These are phyloP conservation scores for Orbilia quercus DNA, from an alignment of 2,329 filamentous ascomycete species.

Conservation along the genomic window DNA sequence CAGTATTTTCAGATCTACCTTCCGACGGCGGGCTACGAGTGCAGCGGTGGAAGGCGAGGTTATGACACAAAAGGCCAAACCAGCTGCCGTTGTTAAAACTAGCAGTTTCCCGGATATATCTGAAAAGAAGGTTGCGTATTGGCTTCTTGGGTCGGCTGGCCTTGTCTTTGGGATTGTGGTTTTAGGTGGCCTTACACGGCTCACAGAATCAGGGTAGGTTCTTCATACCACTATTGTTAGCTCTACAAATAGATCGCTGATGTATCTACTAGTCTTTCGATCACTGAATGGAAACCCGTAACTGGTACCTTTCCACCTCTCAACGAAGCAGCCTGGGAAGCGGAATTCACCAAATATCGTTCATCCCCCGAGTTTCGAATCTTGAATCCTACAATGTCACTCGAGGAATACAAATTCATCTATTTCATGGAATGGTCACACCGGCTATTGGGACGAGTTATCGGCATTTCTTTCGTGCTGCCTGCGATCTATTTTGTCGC, in stretches of 20 bases:
- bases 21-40: constrained; percentile 28
- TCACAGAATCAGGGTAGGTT: constrained; percentile 92
- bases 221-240: no score
- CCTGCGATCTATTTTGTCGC: constrained; percentile 90
- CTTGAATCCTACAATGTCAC: constrained; percentile 90
- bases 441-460: constrained; percentile 89
- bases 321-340: constrained; percentile 83
- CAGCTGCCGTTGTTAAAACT: constrained; percentile 17
- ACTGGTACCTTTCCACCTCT: constrained; percentile 89
- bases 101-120: constrained; percentile 69
- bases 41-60: constrained; percentile 12
- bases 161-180: constrained; percentile 98
- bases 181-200: constrained; percentile 88
- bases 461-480: constrained; percentile 88
- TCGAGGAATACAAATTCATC: constrained; percentile 96
- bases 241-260: no score
- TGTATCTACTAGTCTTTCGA: constrained; percentile 84
- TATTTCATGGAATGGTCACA: constrained; percentile 99
- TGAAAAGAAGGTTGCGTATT: constrained; percentile 84
- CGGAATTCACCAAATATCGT: constrained; percentile 91
- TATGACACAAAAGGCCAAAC: neutral
- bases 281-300: constrained; percentile 98
- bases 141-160: constrained; percentile 88
- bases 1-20: constrained; percentile 23
- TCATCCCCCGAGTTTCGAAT: constrained; percentile 91